Conservation (phyloP, 106 monocot species). For the Allium cepa region DNA sequence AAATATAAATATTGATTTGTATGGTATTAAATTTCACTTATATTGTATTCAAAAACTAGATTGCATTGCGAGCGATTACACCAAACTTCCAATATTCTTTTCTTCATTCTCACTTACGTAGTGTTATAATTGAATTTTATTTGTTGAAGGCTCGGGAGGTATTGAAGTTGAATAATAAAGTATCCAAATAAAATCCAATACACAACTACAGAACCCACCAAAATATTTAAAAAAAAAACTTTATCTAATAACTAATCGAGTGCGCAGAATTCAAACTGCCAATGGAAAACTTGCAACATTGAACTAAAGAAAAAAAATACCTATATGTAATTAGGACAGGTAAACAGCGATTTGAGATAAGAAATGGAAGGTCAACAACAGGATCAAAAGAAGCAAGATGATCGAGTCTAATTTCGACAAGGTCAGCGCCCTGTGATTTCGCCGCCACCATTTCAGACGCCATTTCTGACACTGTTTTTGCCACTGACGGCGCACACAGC, state of each 20-base stretch:
- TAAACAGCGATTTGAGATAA: conserved; percentile 48
- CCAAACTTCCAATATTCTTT: too few relatives aligned
- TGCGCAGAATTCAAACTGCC: background rate
- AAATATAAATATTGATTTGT: too few relatives aligned
- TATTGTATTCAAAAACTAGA: too few relatives aligned
- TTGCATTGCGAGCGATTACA: too few relatives aligned
- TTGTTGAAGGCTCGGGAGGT: too few relatives aligned
- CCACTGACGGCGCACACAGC: conserved; percentile 80
- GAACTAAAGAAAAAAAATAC: conserved; percentile 9
- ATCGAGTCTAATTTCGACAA: conserved; percentile 90
- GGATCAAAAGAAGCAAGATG: conserved; percentile 59
- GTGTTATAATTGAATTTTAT: too few relatives aligned
- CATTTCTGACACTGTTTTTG: conserved; percentile 73
- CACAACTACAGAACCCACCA: background rate
- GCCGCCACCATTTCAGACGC: conserved; percentile 50
- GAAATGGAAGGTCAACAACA: conserved; percentile 34
- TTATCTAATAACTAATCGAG: background rate
- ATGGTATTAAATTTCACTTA: too few relatives aligned
- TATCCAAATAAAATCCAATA: background rate
- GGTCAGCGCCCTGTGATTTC: conserved; percentile 59
- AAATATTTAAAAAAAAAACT: background rate
- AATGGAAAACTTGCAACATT: background rate
- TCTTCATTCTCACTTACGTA: too few relatives aligned
- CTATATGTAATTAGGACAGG: conserved; percentile 85
- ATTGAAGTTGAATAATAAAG: background rate